A percentile compares a stretch with the other conserved stretches of the same genome.
These are phyloP conservation scores for Thalassia testudinum DNA, from an alignment of 116 monocot species.

Conservation along the genomic window DNA sequence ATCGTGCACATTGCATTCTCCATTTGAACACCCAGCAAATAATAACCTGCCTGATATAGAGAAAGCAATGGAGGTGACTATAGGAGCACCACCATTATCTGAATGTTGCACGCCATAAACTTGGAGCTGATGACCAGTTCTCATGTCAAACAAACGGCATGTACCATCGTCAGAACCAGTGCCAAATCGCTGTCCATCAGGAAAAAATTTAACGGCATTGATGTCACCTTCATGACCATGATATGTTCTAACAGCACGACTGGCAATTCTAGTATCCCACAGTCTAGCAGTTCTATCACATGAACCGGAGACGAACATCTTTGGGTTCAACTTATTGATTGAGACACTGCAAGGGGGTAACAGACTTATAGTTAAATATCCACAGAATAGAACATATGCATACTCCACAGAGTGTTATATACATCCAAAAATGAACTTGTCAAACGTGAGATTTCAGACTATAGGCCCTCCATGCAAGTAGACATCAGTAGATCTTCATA, in stretches of 20 bases:
- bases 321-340: slow-evolving; percentile 63
- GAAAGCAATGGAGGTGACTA: slow-evolving; percentile 81
- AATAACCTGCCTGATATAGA: slow-evolving; percentile 89
- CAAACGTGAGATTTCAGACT: no score
- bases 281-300: slow-evolving; percentile 81
- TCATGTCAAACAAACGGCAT: slow-evolving; percentile 80
- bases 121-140: slow-evolving; percentile 98
- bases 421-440: no score
- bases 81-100: slow-evolving; percentile 31
- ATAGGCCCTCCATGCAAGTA: no score
- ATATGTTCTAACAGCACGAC: slow-evolving; percentile 74
- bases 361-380: no score
- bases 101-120: slow-evolving; percentile 36
- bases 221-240: slow-evolving; percentile 76
- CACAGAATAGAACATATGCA: no score
- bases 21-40: slow-evolving; percentile 97
- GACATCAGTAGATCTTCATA: no score
- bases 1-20: slow-evolving; percentile 94
- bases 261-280: slow-evolving; percentile 88
- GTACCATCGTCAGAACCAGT: slow-evolving; percentile 96
- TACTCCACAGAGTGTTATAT: no score
- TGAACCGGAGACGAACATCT: slow-evolving; percentile 95
- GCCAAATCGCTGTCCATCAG: slow-evolving; percentile 90
- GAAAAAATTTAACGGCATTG: slow-evolving; percentile 90
- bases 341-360: slow-evolving; percentile 40